Evolutionary conservation across 169 alveolate species (phyloP).

Genomic region (Besnoitia besnoiti): DNA sequence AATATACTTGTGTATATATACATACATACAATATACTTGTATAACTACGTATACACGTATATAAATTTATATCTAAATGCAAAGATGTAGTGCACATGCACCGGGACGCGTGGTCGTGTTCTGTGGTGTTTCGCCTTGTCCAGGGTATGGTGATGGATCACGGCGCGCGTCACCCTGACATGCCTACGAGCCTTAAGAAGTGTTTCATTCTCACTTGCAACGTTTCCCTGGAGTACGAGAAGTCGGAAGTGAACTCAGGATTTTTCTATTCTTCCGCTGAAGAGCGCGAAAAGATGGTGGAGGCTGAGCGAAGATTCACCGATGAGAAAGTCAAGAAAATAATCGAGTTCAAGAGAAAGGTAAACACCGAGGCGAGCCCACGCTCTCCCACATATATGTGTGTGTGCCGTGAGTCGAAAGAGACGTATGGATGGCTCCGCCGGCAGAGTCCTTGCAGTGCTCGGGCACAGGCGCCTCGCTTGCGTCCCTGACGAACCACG

Average conservation of each 20-base stretch:
- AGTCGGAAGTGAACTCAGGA: conserved; percentile 97
- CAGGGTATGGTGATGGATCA: conserved; percentile 98
- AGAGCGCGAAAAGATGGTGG: conserved; percentile 95
- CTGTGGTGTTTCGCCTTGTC: conserved; percentile 43
- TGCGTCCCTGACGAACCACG: too few species aligned
- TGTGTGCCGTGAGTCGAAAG: not conserved
- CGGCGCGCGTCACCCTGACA: conserved; percentile 98
- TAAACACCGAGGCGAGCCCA: too few species aligned
- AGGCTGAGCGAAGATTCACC: conserved; percentile 96
- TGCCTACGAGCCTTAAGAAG: conserved; percentile 96
- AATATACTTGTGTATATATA: not conserved
- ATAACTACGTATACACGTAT: not conserved
- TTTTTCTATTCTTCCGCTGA: conserved; percentile 97
- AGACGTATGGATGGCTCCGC: too few species aligned
- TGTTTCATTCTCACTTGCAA: conserved; percentile 96
- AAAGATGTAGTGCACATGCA: not conserved
- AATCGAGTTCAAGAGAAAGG: conserved; percentile 92
- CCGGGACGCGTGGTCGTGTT: not conserved
- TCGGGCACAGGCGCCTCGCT: too few species aligned
- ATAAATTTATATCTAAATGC: not conserved
- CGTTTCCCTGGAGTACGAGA: conserved; percentile 98
- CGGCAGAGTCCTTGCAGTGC: too few species aligned
- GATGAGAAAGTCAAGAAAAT: conserved; percentile 97
- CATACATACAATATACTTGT: not conserved
- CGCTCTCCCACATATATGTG: too few species aligned